Percentiles rank a stretch among this genome's conserved stretches.
These are phyloP conservation scores for Trypanosomatidae sp. DNA, from an alignment of 208 protist species.

Conservation along the genomic window DNA sequence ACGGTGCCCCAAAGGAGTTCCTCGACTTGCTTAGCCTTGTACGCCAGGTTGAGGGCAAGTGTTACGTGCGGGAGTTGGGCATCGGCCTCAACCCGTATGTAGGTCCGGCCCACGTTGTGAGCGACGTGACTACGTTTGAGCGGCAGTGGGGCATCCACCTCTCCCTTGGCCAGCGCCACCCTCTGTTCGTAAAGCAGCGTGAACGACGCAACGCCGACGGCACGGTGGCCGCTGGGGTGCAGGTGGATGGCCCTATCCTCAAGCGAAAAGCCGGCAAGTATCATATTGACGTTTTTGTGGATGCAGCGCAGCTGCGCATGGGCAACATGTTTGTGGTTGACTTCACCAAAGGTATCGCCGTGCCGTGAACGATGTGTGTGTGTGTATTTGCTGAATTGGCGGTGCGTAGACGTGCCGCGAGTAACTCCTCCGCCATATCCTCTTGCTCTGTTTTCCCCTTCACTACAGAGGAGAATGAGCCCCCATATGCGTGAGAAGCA, in stretches of 20 bases:
- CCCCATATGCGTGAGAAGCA: neutral
- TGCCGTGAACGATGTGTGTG: conserved; percentile 10
- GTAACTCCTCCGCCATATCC: neutral
- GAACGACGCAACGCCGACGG: conserved; percentile 69
- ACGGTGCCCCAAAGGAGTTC: conserved; percentile 70
- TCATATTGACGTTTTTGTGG: conserved; percentile 89
- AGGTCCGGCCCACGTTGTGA: conserved; percentile 70
- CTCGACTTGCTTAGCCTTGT: conserved; percentile 79
- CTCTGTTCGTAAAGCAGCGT: conserved; percentile 87
- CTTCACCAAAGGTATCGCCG: conserved; percentile 68
- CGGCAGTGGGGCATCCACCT: conserved; percentile 90
- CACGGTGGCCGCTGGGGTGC: conserved; percentile 41
- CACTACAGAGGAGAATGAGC: neutral
- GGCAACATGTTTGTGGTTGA: conserved; percentile 53
- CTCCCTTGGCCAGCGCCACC: conserved; percentile 86
- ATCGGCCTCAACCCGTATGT: conserved; percentile 91
- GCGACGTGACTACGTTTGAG: conserved; percentile 91
- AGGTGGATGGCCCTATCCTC: conserved; percentile 66
- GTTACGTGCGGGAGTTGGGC: conserved; percentile 89
- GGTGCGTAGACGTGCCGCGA: neutral
- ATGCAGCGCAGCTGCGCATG: conserved; percentile 62
- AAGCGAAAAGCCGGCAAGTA: conserved; percentile 89
- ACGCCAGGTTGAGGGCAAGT: conserved; percentile 74
- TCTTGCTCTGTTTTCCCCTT: neutral
- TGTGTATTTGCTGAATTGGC: neutral